Conservation (phyloP, 1,139 yeast species). For the Keqinozyma sinolaborantium region DNA sequence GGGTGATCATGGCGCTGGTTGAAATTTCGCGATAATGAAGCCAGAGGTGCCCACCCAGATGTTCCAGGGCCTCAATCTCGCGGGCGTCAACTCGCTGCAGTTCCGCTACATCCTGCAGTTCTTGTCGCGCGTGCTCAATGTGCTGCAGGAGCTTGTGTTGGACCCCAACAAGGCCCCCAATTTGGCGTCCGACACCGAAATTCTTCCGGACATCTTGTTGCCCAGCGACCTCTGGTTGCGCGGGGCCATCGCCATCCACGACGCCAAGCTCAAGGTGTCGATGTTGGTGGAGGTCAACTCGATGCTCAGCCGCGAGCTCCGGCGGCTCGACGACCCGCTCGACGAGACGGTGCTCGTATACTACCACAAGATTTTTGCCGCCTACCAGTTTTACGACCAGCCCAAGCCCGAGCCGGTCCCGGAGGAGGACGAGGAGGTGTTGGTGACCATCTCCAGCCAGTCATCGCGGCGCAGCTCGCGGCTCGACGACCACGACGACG, state of each 20-base stretch:
- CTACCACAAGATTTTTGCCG: constrained; percentile 33
- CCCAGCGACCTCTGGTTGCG: constrained; percentile 41
- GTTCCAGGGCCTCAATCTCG: neutral
- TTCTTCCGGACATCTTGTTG: constrained; percentile 31
- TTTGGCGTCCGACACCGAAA: constrained; percentile 12
- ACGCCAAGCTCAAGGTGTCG: constrained; percentile 30
- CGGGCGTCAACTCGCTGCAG: neutral
- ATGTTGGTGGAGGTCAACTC: constrained; percentile 33
- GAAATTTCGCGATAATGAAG: too few species aligned
- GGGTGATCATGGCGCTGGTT: neutral
- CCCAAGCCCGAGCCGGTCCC: constrained; percentile 20
- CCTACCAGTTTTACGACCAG: constrained; percentile 32
- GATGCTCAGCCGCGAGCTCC: constrained; percentile 26
- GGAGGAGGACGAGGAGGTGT: constrained; percentile 14
- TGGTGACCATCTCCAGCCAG: constrained; percentile 18
- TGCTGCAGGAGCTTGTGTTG: neutral
- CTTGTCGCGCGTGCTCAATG: neutral
- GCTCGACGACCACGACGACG: constrained; percentile 11
- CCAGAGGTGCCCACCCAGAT: neutral
- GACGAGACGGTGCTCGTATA: constrained; percentile 31
- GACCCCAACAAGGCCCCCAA: neutral
- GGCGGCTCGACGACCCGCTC: constrained; percentile 10
- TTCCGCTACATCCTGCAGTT: neutral
- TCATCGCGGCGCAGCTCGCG: constrained; percentile 9
- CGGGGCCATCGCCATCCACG: constrained; percentile 29